Evolutionary conservation across 352 stramenopile genomes (phyloP).

Genomic region (Phytopythium oedochilum): DNA sequence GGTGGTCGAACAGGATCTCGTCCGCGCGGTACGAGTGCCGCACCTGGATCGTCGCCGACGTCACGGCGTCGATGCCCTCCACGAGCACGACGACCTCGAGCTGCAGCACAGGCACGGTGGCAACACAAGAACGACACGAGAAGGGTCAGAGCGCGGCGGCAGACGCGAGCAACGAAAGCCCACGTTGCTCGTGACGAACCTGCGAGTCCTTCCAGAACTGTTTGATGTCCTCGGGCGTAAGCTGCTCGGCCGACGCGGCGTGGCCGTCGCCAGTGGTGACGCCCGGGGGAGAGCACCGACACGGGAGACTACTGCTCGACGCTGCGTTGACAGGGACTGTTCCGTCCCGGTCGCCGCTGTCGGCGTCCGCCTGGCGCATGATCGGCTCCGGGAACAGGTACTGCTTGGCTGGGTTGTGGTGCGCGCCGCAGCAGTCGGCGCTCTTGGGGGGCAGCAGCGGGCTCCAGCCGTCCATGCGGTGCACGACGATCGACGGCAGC

Average conservation of each 20-base stretch:
- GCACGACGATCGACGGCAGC: constrained; percentile 90
- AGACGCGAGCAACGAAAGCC: too few relatives aligned
- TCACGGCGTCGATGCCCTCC: constrained; percentile 94
- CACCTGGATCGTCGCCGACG: constrained; percentile 93
- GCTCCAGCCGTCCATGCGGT: constrained; percentile 90
- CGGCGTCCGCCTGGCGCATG: constrained; percentile 45
- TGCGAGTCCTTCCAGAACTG: constrained; percentile 73
- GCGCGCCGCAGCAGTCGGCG: constrained; percentile 30
- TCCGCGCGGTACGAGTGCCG: constrained; percentile 93
- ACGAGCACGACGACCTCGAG: constrained; percentile 96
- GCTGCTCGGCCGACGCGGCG: constrained; percentile 22
- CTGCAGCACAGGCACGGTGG: constrained; percentile 24
- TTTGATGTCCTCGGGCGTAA: constrained; percentile 50
- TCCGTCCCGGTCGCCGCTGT: constrained; percentile 61
- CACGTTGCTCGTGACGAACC: too few relatives aligned
- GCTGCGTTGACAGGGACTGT: constrained; percentile 20
- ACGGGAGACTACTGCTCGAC: constrained; percentile 22
- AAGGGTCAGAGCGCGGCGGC: too few relatives aligned
- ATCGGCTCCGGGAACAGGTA: constrained; percentile 74
- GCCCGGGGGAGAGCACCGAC: constrained; percentile 24
- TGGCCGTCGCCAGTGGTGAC: constrained; percentile 10
- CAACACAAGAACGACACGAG: too few relatives aligned
- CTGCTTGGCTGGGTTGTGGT: constrained; percentile 55
- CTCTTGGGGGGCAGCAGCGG: constrained; percentile 82
- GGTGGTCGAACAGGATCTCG: constrained; percentile 92